A percentile compares a stretch with the other conserved stretches of the same genome.
Conservation (phyloP, 1,139 yeast species). For the Suhomyces panamericanus region DNA sequence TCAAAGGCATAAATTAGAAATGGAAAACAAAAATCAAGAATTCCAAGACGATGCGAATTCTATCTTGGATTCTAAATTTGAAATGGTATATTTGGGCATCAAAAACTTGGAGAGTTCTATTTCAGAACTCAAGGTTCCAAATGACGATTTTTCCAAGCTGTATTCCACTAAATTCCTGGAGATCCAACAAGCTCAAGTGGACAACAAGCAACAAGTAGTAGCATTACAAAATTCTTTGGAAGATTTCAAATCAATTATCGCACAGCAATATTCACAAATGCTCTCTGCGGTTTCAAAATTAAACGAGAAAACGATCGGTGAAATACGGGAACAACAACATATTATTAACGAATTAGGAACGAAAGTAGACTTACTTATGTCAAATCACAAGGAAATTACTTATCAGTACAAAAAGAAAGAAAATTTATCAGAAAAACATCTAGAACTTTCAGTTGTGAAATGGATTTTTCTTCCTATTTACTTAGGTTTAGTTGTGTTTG, state of each 20-base stretch:
- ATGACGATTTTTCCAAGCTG: conserved; percentile 13
- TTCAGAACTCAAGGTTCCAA: conserved; percentile 6
- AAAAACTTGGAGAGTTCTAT: conserved; percentile 8
- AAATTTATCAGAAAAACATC: conserved; percentile 11
- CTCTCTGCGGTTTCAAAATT: conserved; percentile 33
- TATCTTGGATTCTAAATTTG: not conserved
- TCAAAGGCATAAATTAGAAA: conserved; percentile 27
- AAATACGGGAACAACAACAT: conserved; percentile 45
- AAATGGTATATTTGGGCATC: not conserved
- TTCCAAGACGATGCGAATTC: not conserved
- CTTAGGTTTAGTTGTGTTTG: conserved; percentile 14
- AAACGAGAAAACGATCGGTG: conserved; percentile 45
- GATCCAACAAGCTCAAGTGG: conserved; percentile 19
- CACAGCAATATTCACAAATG: conserved; percentile 39
- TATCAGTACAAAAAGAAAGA: conserved; percentile 27
- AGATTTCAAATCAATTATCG: conserved; percentile 29
- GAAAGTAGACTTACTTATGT: conserved; percentile 47
- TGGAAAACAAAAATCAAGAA: conserved; percentile 4
- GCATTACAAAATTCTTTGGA: conserved; percentile 21
- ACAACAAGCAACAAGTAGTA: conserved; percentile 18
- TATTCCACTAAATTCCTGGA: conserved; percentile 19
- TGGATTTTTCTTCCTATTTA: conserved; percentile 48
- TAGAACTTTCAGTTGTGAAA: conserved; percentile 27
- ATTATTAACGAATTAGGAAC: conserved; percentile 35
- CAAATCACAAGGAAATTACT: conserved; percentile 41